A percentile compares a stretch with the other conserved stretches of the same genome.
Evolutionary conservation across 352 stramenopile species (phyloP).

Genomic region (Pythium phragmitis): DNA sequence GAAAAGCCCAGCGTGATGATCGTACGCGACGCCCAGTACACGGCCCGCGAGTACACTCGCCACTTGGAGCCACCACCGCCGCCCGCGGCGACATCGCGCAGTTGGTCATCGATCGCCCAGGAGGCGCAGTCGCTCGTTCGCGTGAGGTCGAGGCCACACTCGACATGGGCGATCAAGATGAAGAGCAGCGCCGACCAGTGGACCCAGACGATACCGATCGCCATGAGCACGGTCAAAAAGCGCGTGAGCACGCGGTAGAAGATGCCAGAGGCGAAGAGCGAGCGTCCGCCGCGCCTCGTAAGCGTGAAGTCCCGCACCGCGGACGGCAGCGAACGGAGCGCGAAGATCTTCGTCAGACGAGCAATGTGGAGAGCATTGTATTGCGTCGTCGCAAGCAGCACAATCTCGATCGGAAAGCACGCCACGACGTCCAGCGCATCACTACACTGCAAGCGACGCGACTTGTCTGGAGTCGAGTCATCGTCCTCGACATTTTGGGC

Average conservation of each 20-base stretch:
- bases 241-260: slow-evolving; percentile 15
- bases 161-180: slow-evolving; percentile 25
- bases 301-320: slow-evolving; percentile 10
- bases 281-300: neutral
- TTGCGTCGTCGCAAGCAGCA: slow-evolving; percentile 14
- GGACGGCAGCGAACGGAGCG: slow-evolving; percentile 7
- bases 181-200: slow-evolving; percentile 27
- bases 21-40: slow-evolving; percentile 32
- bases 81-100: slow-evolving; percentile 13
- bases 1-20: slow-evolving; percentile 34
- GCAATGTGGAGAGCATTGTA: slow-evolving; percentile 27
- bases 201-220: slow-evolving; percentile 23
- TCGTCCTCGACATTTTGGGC: neutral
- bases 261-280: neutral
- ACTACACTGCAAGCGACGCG: neutral
- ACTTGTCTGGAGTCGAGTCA: neutral
- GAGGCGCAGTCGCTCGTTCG: slow-evolving; percentile 5
- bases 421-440: slow-evolving; percentile 11
- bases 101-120: slow-evolving; percentile 26
- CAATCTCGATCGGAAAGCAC: slow-evolving; percentile 21
- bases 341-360: slow-evolving; percentile 22
- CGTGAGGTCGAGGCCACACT: slow-evolving; percentile 17
- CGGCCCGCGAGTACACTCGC: slow-evolving; percentile 25
- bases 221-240: slow-evolving; percentile 10
- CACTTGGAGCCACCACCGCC: slow-evolving; percentile 22